Evolutionary conservation across 164 flowering plant species (phyloP), one percentile per base, ranked within the genome.

Genomic region (Vitis labrusca): DNA sequence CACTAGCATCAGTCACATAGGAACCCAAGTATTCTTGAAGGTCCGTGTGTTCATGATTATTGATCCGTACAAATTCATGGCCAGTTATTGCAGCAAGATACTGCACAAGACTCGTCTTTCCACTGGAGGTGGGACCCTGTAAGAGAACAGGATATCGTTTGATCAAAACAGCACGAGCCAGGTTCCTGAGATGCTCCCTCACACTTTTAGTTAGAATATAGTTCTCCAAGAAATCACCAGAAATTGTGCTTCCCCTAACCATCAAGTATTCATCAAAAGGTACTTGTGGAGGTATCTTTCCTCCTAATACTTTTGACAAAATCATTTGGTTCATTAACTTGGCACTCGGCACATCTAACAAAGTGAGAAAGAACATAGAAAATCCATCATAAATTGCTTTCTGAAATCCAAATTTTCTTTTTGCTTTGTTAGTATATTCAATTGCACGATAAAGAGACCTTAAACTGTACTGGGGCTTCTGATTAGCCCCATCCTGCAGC

Each of bases 41-140:
- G 78, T 96, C 99, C 23, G 98, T 96, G 55, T 96, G 97, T 59
- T 96, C 98, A 75, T 96, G 99, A 72, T 96, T 96, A 83, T 96
- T 96, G 57, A 96, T 91, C 49, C 98, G 85, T 44, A 96, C 95
- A 82, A 93, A 96, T 71, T 90, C 87, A 72, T 86, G 91, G 49
- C 92, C 95, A 69, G 92, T 89, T 73, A 83, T 55, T 27, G 91
- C 85, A 74, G 99, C 97, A 75, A 96, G 97, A 85, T 85, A 91
- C 69, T 80, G 85, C 54, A 96, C 97, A 76, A 96, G 95, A 74
- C 99, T 96, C 61, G 99, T 96, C 78, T 96, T 96, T 55, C 99
- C 99, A 85, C 99, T 96, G 63, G 99, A 96, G 5, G 99, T 96
- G 5, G 99, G 99, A 9, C 99, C 99, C 82, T 96, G 99, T 72